Evolutionary conservation across 1,139 yeast genomes (phyloP), one percentile per base, ranked within the genome.

Genomic region (Diutina neorugosa): DNA sequence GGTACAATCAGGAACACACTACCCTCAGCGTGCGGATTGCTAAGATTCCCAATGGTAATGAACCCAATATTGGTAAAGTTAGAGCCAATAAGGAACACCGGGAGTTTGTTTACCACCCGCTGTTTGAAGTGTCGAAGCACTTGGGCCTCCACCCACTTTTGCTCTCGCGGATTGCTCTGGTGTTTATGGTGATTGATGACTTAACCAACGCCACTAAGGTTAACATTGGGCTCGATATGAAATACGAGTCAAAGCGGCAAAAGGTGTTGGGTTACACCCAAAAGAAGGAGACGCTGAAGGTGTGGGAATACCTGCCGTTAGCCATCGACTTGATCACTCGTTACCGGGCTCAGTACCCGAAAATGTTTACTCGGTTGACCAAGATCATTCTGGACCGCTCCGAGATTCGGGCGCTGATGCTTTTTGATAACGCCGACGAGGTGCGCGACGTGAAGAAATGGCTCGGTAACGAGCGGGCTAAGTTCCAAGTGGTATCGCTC

Each of bases 261-360:
- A 93, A 91, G 68, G 98, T 88, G 6, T 74, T 91, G 58, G 98
- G 98, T 1, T 91, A 83, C 68, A 81, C 96, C 4, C 78, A 82
- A 58, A 82, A 83, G 61, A 72, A 71, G 51, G 81, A 78, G 21
- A 6, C 4, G 27, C 18, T 16, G 19, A 80, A 76, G 56, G 83
- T 82, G 50, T 94, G 98, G 98, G 91, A 84, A 60, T 93, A 74
- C 66, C 86, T 95, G 57, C 81, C 81, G 14, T 72, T 86, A 61
- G 95, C 98, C 0, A 69, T 86, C 47, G 74, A 79, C 44, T 71
- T 91, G 59, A 68, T 93, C 51, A 71, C 73, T 52, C 82, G 79
- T 37, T 94, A 89, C 65, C 71, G 74, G 61, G 61, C 64, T 14
- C 73, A 73, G 54, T 91, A 86, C 69, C 86, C 93, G 1, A 69